Evolutionary conservation across 176 grass and related monocot genomes (phyloP).

Genomic region (Musa troglodytarum): DNA sequence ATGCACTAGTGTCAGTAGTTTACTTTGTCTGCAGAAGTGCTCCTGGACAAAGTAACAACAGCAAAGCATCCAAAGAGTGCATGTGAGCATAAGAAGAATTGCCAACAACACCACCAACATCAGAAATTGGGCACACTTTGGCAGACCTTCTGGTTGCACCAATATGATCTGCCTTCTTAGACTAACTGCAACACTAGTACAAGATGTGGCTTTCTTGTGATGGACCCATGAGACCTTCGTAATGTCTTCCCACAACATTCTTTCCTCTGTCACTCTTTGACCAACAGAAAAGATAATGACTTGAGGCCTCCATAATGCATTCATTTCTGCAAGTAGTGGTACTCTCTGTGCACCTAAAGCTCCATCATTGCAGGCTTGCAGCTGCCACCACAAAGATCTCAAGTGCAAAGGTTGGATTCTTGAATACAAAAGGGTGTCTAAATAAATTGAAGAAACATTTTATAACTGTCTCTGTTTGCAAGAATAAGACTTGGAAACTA

Average conservation of each 20-base stretch:
- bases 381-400: background rate
- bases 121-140: background rate
- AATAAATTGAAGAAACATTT: background rate
- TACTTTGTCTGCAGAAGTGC: too few species aligned
- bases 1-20: too few species aligned
- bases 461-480: background rate
- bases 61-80: too few species aligned
- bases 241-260: background rate
- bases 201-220: background rate
- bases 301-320: background rate
- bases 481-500: background rate
- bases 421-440: too few species aligned
- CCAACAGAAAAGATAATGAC: background rate
- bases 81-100: background rate
- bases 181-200: constrained; percentile 5
- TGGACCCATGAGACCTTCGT: background rate
- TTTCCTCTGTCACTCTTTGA: background rate
- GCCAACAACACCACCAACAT: background rate
- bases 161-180: background rate
- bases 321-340: background rate
- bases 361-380: constrained; percentile 8
- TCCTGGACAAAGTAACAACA: too few species aligned
- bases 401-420: background rate
- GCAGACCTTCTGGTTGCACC: too few species aligned
- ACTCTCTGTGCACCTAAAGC: background rate